Base-by-base conservation (phyloP, 768 basidiomycete species). In the Russula olivacea region DNA sequence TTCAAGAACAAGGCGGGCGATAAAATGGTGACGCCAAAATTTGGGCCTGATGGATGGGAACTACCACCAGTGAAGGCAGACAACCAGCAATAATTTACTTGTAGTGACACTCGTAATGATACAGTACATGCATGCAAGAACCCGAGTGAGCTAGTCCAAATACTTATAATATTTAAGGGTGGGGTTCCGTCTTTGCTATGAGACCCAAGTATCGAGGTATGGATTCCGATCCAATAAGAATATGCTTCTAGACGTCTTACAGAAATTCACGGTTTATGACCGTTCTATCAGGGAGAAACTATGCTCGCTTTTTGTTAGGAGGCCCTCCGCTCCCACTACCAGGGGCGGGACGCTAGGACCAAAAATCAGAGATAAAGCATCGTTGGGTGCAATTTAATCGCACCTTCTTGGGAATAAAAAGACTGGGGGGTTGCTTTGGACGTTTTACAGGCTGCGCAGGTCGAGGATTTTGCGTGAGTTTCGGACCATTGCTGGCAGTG, bases 1-100 rank as follows among this genome's bases (percentile, higher is more conserved):
- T 72, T 83, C 28, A 88, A 88, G 73, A 86, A 86, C 57, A 83
- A 76, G 47, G 74, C 78, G 1, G 88, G 93, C 8, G 75, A 80
- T 11, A 76, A 86, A 63, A 85, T 93, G 80, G 83, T 87, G 11
- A 84, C 87, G 53, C 96, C 96, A 0, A 84, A 81, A 57, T 98
- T 94, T 72, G 93, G 93, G 11, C 86, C 87, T 43, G 84, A 87
- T 34, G 84, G 84, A 8, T 95, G 95, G 86, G 91, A 96, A 72
- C 74, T 99, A 60, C 92, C 94, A 34, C 81, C 91, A 2, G 78
- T 93, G 28, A 68, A 67, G 48, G 70, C 68, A 38, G 64, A 69
- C 32, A 40, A 15, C 56, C 17, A 10, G 51, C 40, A 60, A 60
- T 64, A 60, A 60, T 43, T 64, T 64, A 60, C 41, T 50, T 60